Conservation (phyloP, 2,329 filamentous ascomycete genomes). For the Diatrype stigma region DNA sequence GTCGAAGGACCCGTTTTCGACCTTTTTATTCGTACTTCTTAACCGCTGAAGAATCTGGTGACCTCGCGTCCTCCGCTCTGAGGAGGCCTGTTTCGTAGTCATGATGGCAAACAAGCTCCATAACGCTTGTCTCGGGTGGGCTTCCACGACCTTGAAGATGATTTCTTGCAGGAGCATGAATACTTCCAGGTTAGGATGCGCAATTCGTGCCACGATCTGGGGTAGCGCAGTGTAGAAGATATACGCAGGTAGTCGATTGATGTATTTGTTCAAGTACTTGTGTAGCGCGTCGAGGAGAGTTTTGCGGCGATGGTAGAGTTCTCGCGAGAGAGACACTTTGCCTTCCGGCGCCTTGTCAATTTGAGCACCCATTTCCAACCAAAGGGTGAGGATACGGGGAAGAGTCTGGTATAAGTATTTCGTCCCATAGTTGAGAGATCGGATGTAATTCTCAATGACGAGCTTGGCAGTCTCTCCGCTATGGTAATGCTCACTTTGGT, state of each 20-base stretch:
- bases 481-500: constrained; percentile 72
- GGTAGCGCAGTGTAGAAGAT: constrained; percentile 80
- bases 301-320: constrained; percentile 53
- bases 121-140: constrained; percentile 85
- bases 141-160: constrained; percentile 77
- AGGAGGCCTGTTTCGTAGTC: constrained; percentile 64
- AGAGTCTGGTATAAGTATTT: constrained; percentile 96
- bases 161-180: constrained; percentile 74
- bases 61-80: constrained; percentile 58
- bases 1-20: constrained; percentile 51
- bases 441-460: constrained; percentile 89
- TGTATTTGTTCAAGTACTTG: constrained; percentile 73
- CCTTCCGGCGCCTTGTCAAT: constrained; percentile 59
- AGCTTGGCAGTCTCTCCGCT: constrained; percentile 79
- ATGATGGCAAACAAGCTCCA: constrained; percentile 89
- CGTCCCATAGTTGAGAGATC: constrained; percentile 80
- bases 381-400: constrained; percentile 85
- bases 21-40: constrained; percentile 44
- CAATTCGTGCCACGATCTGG: constrained; percentile 93
- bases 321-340: constrained; percentile 48
- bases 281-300: constrained; percentile 68
- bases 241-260: constrained; percentile 66
- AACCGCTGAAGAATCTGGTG: constrained; percentile 48
- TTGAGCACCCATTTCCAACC: constrained; percentile 84
- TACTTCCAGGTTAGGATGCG: constrained; percentile 74